Base-by-base conservation (phyloP, 352 stramenopile genomes). In the Phytophthora rubi region DNA sequence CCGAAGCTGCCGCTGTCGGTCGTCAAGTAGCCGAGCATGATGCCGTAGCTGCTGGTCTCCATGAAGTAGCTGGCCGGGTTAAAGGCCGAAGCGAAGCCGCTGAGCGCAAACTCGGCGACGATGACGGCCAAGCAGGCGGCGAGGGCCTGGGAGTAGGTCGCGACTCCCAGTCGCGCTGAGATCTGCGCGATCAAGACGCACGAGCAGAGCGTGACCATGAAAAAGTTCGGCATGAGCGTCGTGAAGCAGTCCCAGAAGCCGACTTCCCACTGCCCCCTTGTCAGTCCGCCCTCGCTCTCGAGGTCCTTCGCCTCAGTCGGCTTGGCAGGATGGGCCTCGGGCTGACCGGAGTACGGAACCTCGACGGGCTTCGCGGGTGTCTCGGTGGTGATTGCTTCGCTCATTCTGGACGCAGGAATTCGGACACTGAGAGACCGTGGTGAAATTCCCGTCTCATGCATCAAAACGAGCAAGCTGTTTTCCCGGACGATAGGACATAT, bases 151-250 rank as follows among this genome's bases (percentile, higher is more conserved):
- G 62, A 68, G 70, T 75, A 86, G 23, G 72, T 61, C 26, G 70
- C 71, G 30, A 86, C 63, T 12, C 76, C 79, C 5, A 90, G 69
- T 2, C 79, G 70, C 2, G 70, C 28, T 7, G 69, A 66, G 49
- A 82, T 79, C 53, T 90, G 79, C 6, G 82, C 77, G 18, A 85
- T 44, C 8, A 75, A 77, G 21, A 89, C 21, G 54, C 81, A 89
- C 30, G 81, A 68, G 59, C 77, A 86, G 62, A 67, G 80, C 55
- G 60, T 77, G 18, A 69, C 65, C 75, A 85, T 81, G 58, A 82
- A 62, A 28, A 64, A 71, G 70, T 90, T 90, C 30, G 82, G 80
- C 58, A 83, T 70, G 39, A 77, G 68, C 30, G 75, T 60, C 10
- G 68, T 64, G 59, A 81, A 80, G 62, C 82, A 90, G 57, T 72